phyloP scores from a whole-genome alignment of 768 basidiomycete genomes.

The Phallus indusiatus region DNA sequence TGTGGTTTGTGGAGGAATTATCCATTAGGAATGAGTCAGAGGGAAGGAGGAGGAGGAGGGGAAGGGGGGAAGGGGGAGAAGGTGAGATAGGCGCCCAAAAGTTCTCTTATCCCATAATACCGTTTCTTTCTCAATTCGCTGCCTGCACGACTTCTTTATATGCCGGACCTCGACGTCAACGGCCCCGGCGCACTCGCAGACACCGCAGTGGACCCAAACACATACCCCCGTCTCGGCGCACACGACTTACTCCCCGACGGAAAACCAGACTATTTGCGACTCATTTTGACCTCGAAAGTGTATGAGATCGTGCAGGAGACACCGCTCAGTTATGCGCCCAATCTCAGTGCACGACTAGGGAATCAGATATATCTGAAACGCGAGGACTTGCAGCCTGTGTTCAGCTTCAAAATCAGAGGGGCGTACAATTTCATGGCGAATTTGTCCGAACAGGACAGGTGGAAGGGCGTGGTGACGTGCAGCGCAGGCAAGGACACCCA shows the following conservation, averaged over 20 bases:
- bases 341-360: slow-evolving; percentile 79
- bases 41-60: slow-evolving; percentile 19
- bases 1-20: slow-evolving; percentile 26
- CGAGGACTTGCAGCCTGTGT: slow-evolving; percentile 95
- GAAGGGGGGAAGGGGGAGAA: slow-evolving; percentile 17
- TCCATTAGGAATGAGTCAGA: slow-evolving; percentile 32
- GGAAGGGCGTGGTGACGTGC: slow-evolving; percentile 97
- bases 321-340: slow-evolving; percentile 78
- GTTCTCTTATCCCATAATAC: neutral
- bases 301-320: slow-evolving; percentile 87
- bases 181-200: too few relatives aligned
- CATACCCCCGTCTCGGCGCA: slow-evolving; percentile 56
- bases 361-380: slow-evolving; percentile 95
- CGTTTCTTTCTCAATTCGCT: too few relatives aligned
- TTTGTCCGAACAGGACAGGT: slow-evolving; percentile 78
- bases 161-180: too few relatives aligned
- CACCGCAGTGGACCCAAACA: neutral
- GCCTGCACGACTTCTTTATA: too few relatives aligned
- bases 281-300: slow-evolving; percentile 84
- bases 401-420: slow-evolving; percentile 97
- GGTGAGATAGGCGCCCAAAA: neutral
- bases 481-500: slow-evolving; percentile 72
- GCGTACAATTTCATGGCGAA: slow-evolving; percentile 98
- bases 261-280: slow-evolving; percentile 78
- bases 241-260: slow-evolving; percentile 57